Base-by-base conservation (phyloP, 352 stramenopile species). In the Pythium angustatum region DNA sequence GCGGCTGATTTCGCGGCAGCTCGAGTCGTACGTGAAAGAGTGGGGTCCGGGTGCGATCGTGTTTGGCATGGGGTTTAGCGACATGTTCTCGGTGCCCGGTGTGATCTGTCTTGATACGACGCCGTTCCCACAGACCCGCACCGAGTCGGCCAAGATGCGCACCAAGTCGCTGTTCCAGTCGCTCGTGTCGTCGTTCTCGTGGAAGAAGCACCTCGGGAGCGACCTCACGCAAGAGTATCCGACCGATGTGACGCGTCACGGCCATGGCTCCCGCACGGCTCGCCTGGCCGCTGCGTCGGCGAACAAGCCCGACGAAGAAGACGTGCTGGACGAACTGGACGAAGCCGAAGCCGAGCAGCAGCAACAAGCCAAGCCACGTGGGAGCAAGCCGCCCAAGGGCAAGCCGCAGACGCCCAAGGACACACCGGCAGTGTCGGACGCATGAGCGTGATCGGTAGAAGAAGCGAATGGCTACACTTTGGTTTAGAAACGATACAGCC, bases 1-100 rank as follows among this genome's bases (percentile, higher is more conserved):
- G 76, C 77, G 82, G 1, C 62, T 93, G 43, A 93, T 94, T 69
- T 85, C 84, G 28, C 89, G 87, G 31, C 85, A 94, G 54, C 66
- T 94, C 12, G 72, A 73, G 45, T 90, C 83, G 36, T 94, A 94
- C 65, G 83, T 94, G 17, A 94, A 93, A 63, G 85, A 94, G 70
- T 94, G 85, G 85, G 85, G 85, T 3, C 85, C 85, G 0, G 85
- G 85, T 8, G 85, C 85, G 24, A 91, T 94, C 49, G 83, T 94
- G 43, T 94, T 92, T 59, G 85, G 85, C 50, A 94, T 94, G 85
- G 85, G 85, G 52, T 94, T 87, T 61, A 93, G 83, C 56, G 85
- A 94, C 67, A 94, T 93, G 85, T 92, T 94, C 58, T 85, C 82
- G 14, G 68, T 94, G 5, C 85, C 85, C 0, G 85, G 85, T 27